phyloP scores from a whole-genome alignment of 2,329 filamentous ascomycete genomes.

The Botrytis fragariae region DNA sequence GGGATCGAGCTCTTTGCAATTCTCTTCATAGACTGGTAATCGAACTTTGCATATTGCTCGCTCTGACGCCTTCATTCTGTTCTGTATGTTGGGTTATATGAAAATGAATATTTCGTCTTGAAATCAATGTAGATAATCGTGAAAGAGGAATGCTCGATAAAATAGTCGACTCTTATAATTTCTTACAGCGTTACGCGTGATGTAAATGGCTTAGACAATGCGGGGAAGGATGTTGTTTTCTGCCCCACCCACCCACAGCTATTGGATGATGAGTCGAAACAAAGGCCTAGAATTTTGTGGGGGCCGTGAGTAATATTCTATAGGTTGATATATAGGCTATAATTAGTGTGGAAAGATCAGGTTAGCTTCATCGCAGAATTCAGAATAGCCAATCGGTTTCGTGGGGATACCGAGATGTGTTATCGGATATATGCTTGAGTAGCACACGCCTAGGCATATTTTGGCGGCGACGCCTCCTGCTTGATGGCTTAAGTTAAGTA shows the following conservation, averaged over 20 bases:
- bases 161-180: background rate
- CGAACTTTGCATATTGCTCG: constrained; percentile 4
- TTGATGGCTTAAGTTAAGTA: too few species aligned
- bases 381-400: too few species aligned
- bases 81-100: background rate
- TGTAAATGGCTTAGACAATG: background rate
- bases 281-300: too few species aligned
- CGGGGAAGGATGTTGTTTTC: background rate
- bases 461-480: too few species aligned
- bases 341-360: too few species aligned
- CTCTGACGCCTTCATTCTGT: background rate
- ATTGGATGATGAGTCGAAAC: background rate
- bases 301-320: too few species aligned
- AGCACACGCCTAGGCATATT: too few species aligned
- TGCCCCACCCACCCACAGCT: background rate
- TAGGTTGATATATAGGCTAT: too few species aligned
- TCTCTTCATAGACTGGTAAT: background rate
- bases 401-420: too few species aligned
- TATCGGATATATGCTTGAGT: too few species aligned
- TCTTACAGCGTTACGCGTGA: background rate
- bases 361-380: too few species aligned
- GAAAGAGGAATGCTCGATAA: background rate
- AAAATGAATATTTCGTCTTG: background rate
- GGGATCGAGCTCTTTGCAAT: background rate
- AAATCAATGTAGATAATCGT: background rate